These are phyloP conservation scores for Talaromyces sp. DNA, from an alignment of 2,329 filamentous ascomycete species.

Conservation along the genomic window DNA sequence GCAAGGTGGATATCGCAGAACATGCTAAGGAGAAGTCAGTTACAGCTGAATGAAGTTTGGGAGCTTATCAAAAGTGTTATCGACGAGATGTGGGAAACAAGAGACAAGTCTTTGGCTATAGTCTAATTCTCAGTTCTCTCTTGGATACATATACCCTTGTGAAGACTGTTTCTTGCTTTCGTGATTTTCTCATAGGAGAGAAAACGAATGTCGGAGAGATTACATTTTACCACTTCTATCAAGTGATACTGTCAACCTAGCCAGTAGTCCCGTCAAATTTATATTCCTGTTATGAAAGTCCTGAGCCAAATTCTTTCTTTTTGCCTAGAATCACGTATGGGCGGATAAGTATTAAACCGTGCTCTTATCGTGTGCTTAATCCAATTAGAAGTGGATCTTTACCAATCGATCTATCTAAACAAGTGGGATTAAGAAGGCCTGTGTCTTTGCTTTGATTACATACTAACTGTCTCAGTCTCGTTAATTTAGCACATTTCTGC, in stretches of 20 bases:
- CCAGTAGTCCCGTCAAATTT: background rate
- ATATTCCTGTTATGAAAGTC: background rate
- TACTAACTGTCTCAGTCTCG: background rate
- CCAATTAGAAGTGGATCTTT: no score
- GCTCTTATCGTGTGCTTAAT: no score
- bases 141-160: background rate
- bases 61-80: background rate
- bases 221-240: background rate
- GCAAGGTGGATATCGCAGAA: slow-evolving; percentile 4
- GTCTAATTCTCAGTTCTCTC: background rate
- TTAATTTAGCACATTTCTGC: background rate
- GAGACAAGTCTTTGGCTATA: background rate
- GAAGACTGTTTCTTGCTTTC: background rate
- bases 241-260: background rate
- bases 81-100: background rate
- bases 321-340: no score
- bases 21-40: background rate
- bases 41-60: background rate
- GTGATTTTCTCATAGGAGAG: background rate
- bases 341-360: no score
- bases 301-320: no score
- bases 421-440: no score
- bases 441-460: background rate
- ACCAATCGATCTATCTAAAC: no score
- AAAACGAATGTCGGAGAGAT: background rate